Conservation (phyloP, 73 alveolate species). For the Uronychia setigera region DNA sequence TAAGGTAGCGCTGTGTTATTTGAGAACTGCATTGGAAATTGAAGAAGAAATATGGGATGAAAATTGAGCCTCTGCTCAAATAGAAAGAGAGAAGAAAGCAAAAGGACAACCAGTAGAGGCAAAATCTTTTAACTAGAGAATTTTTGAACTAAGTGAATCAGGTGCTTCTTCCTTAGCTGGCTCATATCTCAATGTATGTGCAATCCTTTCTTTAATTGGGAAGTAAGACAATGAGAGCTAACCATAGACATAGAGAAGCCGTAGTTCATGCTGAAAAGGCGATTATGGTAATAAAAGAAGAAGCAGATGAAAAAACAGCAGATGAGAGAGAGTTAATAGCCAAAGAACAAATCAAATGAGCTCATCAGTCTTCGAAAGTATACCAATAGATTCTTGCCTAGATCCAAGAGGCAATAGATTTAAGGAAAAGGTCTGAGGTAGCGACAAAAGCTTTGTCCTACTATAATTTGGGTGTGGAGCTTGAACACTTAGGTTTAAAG, state of each 20-base stretch:
- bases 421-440: background rate
- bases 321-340: background rate
- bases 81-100: background rate
- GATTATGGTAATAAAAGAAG: background rate
- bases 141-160: background rate
- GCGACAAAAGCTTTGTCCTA: background rate
- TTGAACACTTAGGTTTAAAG: background rate
- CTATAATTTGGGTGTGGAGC: background rate
- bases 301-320: background rate
- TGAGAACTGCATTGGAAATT: conserved; percentile 39
- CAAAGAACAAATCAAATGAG: too few relatives aligned
- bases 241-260: background rate
- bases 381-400: too few relatives aligned
- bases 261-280: background rate
- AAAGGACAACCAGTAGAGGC: background rate
- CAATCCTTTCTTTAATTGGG: background rate
- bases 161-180: background rate
- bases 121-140: background rate
- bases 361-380: too few relatives aligned
- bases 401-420: background rate
- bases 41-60: conserved; percentile 19
- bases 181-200: background rate
- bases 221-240: too few relatives aligned
- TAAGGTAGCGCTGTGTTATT: conserved; percentile 56
- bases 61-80: too few relatives aligned